Conservation (phyloP, 495 filamentous ascomycete species). For the Hypoxylon trugodes region DNA sequence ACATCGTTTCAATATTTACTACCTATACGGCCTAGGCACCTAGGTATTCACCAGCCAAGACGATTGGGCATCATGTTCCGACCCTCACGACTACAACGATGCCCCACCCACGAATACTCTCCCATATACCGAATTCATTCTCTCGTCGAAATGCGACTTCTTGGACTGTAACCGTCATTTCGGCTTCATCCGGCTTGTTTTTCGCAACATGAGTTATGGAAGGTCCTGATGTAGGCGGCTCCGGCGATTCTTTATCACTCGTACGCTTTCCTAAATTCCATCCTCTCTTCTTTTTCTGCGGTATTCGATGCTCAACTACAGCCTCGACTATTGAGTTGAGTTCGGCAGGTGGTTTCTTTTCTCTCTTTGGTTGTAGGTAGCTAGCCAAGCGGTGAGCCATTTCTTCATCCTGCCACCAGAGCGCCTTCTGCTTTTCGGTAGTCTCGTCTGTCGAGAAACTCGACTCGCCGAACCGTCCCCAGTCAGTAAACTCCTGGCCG, state of each 20-base stretch:
- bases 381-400: constrained; percentile 56
- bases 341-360: constrained; percentile 28
- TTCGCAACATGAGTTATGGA: constrained; percentile 3
- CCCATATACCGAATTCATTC: constrained; percentile 62
- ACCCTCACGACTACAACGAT: constrained; percentile 55
- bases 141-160: constrained; percentile 62
- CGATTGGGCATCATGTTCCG: constrained; percentile 11
- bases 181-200: constrained; percentile 24
- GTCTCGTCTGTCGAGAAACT: neutral
- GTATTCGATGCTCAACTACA: constrained; percentile 40
- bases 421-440: constrained; percentile 12
- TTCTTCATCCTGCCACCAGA: constrained; percentile 58
- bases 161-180: constrained; percentile 55
- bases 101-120: constrained; percentile 58
- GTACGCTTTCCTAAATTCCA: constrained; percentile 38
- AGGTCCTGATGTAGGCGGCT: neutral
- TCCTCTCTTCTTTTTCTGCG: constrained; percentile 42
- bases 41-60: neutral
- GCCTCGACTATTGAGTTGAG: constrained; percentile 39
- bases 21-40: neutral
- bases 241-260: constrained; percentile 15
- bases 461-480: constrained; percentile 50
- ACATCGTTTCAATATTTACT: too few relatives aligned
- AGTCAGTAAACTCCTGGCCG: constrained; percentile 47
- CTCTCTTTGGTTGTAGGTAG: constrained; percentile 52